Evolutionary conservation across 176 grass and related monocot species (phyloP).

Genomic region (Pontederia paniculata): DNA sequence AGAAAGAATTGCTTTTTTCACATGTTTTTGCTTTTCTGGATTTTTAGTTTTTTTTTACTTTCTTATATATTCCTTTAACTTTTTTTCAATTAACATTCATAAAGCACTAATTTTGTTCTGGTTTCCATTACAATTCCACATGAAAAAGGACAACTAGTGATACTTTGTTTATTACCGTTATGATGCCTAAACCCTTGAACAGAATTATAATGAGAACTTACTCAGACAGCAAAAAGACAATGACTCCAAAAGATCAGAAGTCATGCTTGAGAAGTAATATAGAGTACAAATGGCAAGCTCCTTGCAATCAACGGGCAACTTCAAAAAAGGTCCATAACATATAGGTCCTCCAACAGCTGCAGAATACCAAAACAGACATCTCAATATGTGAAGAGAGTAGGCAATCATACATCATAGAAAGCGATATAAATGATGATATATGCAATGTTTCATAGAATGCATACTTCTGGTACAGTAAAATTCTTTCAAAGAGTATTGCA

Average conservation of each 20-base stretch:
- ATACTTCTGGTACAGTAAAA: constrained; percentile 66
- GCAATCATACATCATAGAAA: neutral
- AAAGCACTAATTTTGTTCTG: too few relatives aligned
- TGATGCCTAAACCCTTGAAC: too few relatives aligned
- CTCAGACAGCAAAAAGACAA: constrained; percentile 74
- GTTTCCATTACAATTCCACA: too few relatives aligned
- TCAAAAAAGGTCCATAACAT: constrained; percentile 55
- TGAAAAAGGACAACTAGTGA: too few relatives aligned
- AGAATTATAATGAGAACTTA: constrained; percentile 35
- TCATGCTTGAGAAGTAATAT: constrained; percentile 75
- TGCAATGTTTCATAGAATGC: neutral
- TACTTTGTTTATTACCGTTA: too few relatives aligned
- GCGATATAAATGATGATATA: neutral
- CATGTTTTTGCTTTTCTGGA: too few relatives aligned
- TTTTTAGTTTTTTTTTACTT: too few relatives aligned
- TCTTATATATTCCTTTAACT: too few relatives aligned
- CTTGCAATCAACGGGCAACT: constrained; percentile 48
- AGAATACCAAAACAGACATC: constrained; percentile 8
- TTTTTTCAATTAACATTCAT: too few relatives aligned
- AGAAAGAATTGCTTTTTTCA: too few relatives aligned
- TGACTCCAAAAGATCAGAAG: constrained; percentile 42
- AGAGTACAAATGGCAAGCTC: constrained; percentile 70
- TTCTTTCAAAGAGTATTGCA: constrained; percentile 36
- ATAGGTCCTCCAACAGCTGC: constrained; percentile 42
- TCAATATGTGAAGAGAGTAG: neutral